phyloP scores from a whole-genome alignment of 192 early-diverging fungal species.

The Coemansia biformis region DNA sequence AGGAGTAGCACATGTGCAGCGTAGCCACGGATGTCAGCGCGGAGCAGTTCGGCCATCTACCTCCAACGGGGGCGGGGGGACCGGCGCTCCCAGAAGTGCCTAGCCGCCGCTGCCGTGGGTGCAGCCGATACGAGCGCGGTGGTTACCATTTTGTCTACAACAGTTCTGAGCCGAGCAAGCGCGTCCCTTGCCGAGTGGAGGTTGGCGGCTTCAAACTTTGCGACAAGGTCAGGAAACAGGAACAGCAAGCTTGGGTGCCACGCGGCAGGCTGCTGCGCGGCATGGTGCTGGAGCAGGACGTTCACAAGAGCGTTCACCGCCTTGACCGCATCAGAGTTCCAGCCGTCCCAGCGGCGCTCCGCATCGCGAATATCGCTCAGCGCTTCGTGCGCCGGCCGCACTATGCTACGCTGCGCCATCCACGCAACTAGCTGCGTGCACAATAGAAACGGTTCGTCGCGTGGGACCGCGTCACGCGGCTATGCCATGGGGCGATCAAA shows the following conservation, averaged over 20 bases:
- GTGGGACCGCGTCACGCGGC: too few species aligned
- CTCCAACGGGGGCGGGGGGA: too few species aligned
- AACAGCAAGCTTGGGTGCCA: constrained; percentile 36
- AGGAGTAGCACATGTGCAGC: not conserved
- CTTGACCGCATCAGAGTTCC: constrained; percentile 20
- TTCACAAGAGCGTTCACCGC: constrained; percentile 23
- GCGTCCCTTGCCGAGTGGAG: constrained; percentile 2
- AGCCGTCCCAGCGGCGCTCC: constrained; percentile 34
- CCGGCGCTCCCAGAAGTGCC: too few species aligned
- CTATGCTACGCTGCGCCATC: constrained; percentile 5
- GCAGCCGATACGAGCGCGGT: too few species aligned
- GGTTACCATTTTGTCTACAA: constrained; percentile 12
- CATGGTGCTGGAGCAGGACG: constrained; percentile 29
- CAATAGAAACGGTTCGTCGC: too few species aligned
- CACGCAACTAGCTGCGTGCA: too few species aligned
- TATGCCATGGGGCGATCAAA: too few species aligned
- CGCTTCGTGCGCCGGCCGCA: constrained; percentile 11
- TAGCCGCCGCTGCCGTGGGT: too few species aligned
- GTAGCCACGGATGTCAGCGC: too few species aligned
- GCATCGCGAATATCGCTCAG: constrained; percentile 27
- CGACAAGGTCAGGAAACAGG: constrained; percentile 28
- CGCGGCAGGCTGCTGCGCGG: constrained; percentile 35
- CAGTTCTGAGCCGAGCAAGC: constrained; percentile 12
- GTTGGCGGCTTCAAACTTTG: constrained; percentile 13
- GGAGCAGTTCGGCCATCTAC: too few species aligned